Percentiles rank a stretch among this genome's conserved stretches.
phyloP scores from a whole-genome alignment of 257 asterid genomes.

The Rehmannia glutinosa region DNA sequence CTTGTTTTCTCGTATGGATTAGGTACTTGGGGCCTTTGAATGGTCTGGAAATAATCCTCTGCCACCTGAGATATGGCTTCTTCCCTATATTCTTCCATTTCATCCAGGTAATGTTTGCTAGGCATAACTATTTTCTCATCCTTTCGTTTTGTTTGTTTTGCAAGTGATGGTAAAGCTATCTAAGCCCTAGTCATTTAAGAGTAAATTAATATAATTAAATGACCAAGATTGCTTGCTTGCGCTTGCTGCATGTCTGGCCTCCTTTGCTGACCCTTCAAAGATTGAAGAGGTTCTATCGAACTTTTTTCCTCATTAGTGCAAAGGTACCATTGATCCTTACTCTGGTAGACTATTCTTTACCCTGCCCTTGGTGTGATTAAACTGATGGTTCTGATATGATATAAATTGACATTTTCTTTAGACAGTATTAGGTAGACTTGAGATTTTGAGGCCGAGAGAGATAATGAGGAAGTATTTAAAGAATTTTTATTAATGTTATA shows the following conservation, averaged over 20 bases:
- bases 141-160: conserved; percentile 15
- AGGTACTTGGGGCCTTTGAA: conserved; percentile 94
- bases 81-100: conserved; percentile 73
- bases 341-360: neutral
- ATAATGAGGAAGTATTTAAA: neutral
- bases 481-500: neutral
- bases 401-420: neutral
- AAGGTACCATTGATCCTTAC: neutral
- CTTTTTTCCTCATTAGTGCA: neutral
- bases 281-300: neutral
- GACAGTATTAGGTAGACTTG: conserved; percentile 8
- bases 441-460: neutral
- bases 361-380: neutral
- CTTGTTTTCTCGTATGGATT: neutral
- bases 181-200: neutral
- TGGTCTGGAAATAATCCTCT: conserved; percentile 97
- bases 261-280: neutral
- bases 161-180: neutral
- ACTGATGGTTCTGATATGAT: neutral
- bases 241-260: neutral
- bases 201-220: neutral
- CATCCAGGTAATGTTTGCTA: conserved; percentile 72
- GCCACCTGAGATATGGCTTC: conserved; percentile 96
- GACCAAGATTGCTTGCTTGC: neutral
- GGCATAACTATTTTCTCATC: neutral